Evolutionary conservation across 371 early-diverging fungal species (phyloP).

Genomic region (Saksenaea oblongispora): DNA sequence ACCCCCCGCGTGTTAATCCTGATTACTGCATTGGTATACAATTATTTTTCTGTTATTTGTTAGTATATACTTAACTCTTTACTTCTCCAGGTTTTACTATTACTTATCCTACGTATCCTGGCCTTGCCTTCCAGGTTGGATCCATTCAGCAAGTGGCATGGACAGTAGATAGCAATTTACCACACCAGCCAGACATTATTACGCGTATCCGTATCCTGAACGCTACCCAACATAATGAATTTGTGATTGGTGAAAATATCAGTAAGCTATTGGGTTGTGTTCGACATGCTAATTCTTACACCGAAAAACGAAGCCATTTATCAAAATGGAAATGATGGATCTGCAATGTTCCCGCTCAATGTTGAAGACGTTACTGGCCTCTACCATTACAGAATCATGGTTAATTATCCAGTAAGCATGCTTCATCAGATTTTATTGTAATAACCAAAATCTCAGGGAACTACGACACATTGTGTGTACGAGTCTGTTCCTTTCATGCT

Average conservation of each 20-base stretch:
- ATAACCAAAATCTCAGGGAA: conserved; percentile 11
- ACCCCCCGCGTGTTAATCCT: conserved; percentile 52
- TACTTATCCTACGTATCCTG: conserved; percentile 24
- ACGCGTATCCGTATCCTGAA: conserved; percentile 37
- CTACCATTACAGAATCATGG: conserved; percentile 39
- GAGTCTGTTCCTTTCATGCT: conserved; percentile 32
- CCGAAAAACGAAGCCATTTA: conserved; percentile 14
- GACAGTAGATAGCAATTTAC: conserved; percentile 26
- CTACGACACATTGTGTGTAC: conserved; percentile 26
- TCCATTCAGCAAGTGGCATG: conserved; percentile 24
- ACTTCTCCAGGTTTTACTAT: conserved; percentile 23
- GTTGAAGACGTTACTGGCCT: conserved; percentile 20
- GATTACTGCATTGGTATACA: conserved; percentile 40
- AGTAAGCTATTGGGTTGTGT: conserved; percentile 11
- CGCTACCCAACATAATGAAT: conserved; percentile 24
- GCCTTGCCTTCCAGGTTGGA: conserved; percentile 15
- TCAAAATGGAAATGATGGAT: conserved; percentile 23
- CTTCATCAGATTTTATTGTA: background rate
- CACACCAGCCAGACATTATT: conserved; percentile 24
- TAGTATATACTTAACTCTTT: background rate
- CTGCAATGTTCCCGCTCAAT: conserved; percentile 19
- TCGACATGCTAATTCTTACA: background rate
- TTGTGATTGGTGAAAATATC: conserved; percentile 32
- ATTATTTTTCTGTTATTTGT: background rate
- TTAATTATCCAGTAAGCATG: conserved; percentile 24